Base-by-base conservation (phyloP, 768 basidiomycete species). In the Naganishia kalamii region DNA sequence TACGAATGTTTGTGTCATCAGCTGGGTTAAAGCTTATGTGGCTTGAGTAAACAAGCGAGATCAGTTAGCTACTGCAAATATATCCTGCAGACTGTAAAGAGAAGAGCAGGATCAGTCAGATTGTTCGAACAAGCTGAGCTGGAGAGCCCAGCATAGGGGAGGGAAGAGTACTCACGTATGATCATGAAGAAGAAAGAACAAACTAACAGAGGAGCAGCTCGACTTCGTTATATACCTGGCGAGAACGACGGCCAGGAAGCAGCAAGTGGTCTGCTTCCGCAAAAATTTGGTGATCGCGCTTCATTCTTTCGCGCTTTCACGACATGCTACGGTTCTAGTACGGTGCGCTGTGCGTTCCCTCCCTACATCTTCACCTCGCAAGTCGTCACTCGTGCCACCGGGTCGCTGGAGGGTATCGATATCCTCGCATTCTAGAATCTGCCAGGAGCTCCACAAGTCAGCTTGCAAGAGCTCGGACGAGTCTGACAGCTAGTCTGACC, bases 21-120 rank as follows among this genome's bases (percentile, higher is more conserved):
- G 52, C 66, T 68, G 62, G 66, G 62, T 64, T 62, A 32, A 68
- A 68, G 66, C 66, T 68, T 57, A 48, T 65, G 60, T 68, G 66
- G 66, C 66, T 68, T 63, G 66, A 52, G 60, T 68, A 54, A 64
- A 68, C 66, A 63, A 68, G 66, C 66, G 62, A 68, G 62, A 68
- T 68, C 66, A 68, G 66, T 63, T 68, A 68, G 66, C 66, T 68
- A 50, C 66, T 62, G 63, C 62, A 68, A 68, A 68, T 68, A 68
- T 63, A 68, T 68, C 66, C 66, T 68, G 66, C 66, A 68, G 66
- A 68, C 66, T 68, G 66, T 68, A 32, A 23, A 25, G 19, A 35
- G 37, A 46, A 41, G 27, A 37, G n/a, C 44, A 17, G 30, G 48
- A 46, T 60, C 52, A 66, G 57, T n/a, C n/a, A n/a, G n/a, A n/a